A percentile compares a stretch with the other conserved stretches of the same genome.
Conservation (phyloP, 805 yeast genomes). For the Suhomyces tanzawaensis region DNA sequence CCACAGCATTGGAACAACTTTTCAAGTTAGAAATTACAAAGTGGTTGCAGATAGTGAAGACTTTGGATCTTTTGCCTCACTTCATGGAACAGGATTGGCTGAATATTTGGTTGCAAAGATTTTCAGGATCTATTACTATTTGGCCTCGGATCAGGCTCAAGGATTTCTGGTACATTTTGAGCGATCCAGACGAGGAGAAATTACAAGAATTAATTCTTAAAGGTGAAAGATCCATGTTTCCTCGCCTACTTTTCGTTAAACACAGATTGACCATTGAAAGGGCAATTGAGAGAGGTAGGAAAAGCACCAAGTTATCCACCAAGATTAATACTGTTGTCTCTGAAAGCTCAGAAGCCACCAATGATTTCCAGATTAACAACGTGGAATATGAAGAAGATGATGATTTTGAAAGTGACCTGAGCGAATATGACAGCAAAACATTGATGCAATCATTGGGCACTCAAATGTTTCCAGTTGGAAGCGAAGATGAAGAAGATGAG, state of each 20-base stretch:
- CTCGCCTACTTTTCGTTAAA: constrained; percentile 61
- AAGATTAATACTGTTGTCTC: constrained; percentile 13
- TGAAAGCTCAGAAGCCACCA: constrained; percentile 2
- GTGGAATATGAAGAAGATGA: constrained; percentile 13
- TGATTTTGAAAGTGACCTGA: constrained; percentile 7
- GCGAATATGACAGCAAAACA: constrained; percentile 1
- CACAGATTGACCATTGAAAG: constrained; percentile 67
- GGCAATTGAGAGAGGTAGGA: constrained; percentile 54
- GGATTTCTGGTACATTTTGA: constrained; percentile 62
- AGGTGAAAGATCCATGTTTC: constrained; percentile 67
- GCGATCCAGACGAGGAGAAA: constrained; percentile 64
- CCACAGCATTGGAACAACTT: constrained; percentile 68
- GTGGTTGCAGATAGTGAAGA: constrained; percentile 67
- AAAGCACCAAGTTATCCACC: constrained; percentile 17
- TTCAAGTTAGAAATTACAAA: constrained; percentile 72
- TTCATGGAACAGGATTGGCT: constrained; percentile 79
- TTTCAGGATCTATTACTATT: constrained; percentile 72
- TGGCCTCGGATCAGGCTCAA: constrained; percentile 64
- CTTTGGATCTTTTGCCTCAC: constrained; percentile 65
- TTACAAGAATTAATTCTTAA: constrained; percentile 53
- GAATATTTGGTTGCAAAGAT: constrained; percentile 68
- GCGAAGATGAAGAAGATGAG: constrained; percentile 6
- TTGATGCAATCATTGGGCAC: neutral
- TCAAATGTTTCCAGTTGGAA: constrained; percentile 2
- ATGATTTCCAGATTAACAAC: constrained; percentile 7